phyloP scores from a whole-genome alignment of 2,329 filamentous ascomycete species.

The Sclerotinia glacialis region DNA sequence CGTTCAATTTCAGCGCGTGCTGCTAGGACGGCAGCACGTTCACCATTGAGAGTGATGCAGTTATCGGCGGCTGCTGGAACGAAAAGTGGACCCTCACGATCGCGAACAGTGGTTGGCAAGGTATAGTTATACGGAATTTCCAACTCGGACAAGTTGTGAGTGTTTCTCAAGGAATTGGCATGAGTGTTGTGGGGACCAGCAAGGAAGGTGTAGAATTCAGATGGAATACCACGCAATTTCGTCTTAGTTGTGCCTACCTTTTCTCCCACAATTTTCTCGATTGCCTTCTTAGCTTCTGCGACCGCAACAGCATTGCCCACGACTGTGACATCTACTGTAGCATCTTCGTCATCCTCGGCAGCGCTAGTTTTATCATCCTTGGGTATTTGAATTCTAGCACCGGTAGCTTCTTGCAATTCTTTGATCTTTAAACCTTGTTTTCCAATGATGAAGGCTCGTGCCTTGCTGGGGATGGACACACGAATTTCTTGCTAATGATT shows the following conservation, averaged over 20 bases:
- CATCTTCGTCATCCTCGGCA: constrained; percentile 72
- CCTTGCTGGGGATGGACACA: constrained; percentile 77
- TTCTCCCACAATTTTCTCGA: constrained; percentile 84
- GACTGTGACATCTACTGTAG: constrained; percentile 78
- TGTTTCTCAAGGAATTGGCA: constrained; percentile 65
- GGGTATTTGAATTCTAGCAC: constrained; percentile 86
- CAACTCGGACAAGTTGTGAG: constrained; percentile 70
- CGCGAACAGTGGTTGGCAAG: constrained; percentile 58
- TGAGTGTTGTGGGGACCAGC: constrained; percentile 72
- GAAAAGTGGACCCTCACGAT: constrained; percentile 68
- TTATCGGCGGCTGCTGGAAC: constrained; percentile 66
- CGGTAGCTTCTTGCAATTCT: constrained; percentile 82
- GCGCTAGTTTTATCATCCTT: constrained; percentile 64
- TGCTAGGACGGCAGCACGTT: constrained; percentile 76
- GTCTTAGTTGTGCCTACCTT: constrained; percentile 78
- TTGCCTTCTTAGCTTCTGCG: constrained; percentile 77
- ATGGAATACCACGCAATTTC: constrained; percentile 78
- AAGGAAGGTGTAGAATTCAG: constrained; percentile 95
- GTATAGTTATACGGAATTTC: constrained; percentile 79
- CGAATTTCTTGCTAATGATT: constrained; percentile 59
- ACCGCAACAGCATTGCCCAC: constrained; percentile 90
- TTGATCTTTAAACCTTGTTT: constrained; percentile 88
- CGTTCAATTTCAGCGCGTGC: constrained; percentile 78
- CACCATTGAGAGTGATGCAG: constrained; percentile 82
- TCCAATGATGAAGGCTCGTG: constrained; percentile 88